Evolutionary conservation across 257 asterid species (phyloP), one percentile per base, ranked within the genome.

Genomic region (Solanum clarkiae): DNA sequence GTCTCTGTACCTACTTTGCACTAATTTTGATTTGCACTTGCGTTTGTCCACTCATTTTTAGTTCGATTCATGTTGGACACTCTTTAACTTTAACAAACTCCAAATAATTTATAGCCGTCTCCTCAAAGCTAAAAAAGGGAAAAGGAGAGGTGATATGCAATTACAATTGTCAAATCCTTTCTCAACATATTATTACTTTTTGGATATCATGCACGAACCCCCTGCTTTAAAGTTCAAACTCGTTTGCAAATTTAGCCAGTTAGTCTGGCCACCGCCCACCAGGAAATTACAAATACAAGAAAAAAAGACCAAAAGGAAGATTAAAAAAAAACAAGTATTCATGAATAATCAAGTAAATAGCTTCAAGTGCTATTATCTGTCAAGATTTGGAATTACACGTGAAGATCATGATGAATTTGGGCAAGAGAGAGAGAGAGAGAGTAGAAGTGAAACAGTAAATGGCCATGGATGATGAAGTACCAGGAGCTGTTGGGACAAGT

Each of bases 401-500:
- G 45, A 53, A 40, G 82, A 65, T 51, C 40, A 36, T 55, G 57
- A 18, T 42, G 82, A 56, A 15, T 3, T 71, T 71, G 36, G 36
- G 36, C 36, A 32, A 29, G 32, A 29, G 32, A 29, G 32, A 29
- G 36, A 29, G 32, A 29, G 32, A 29, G 32, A 29, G 36, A 32
- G 36, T 32, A 32, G 0, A 32, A 32, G 36, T 32, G 36, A 32
- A 29, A n/a, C 9, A 2, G 40, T 42, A 59, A 6, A 86, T 81
- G 88, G 90, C 85, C 22, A 89, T 90, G 92, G 87, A 91, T 86
- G 82, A 91, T 87, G 83, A 57, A 45, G 86, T 93, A 36, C 89
- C 91, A 18, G 96, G 97, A 26, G 91, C 97, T 44, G 83, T 91
- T 80, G 98, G 98, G 66, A 93, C 95, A 7, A 42, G 87, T n/a